Evolutionary conservation across 495 filamentous ascomycete species (phyloP), one percentile per base, ranked within the genome.

Genomic region (Choiromyces venosus): DNA sequence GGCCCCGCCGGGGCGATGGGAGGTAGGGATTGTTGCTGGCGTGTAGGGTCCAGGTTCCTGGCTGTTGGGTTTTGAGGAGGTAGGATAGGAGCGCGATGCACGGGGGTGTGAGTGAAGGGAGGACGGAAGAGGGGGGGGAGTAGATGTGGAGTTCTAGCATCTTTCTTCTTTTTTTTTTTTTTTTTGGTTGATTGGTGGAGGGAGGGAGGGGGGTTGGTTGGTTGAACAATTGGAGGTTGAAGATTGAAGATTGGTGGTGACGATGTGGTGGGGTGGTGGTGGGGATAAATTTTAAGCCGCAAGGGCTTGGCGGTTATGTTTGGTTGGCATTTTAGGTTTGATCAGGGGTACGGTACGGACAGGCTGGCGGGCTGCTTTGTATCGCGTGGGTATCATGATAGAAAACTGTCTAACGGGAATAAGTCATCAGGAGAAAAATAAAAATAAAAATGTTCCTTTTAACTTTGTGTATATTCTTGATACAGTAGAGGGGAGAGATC

Each of bases 31-130:
- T 89, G 83, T 91, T 91, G 80, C 87, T 91, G 71, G 91, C 87
- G 74, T 97, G 84, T 42, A 97, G 85, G 70, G 86, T 85, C 92
- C 93, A 99, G 72, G 87, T 82, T 64, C 87, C 84, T 74, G 82
- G 82, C 37, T 87, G 86, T 14, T 91, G 81, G 67, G 85, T 83
- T 33, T n/a, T n/a, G 71, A 88, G 82, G 16, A 93, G 85, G 79
- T 91, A 94, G 46, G 92, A 87, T 71, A 94, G 19, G 92, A 91
- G 64, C 94, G 87, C 76, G 91, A 97, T 86, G n/a, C n/a, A n/a
- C n/a, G n/a, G n/a, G n/a, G n/a, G n/a, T n/a, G n/a, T 96, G 91
- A 68, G 95, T 68, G 94, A 97, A 14, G 94, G 91, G 52, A 97
- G 87, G 37, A 86, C 86, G 82, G 96, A 96, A 44, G 91, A 93